phyloP scores from a whole-genome alignment of 164 flowering plant genomes.

The Annona squamosa region DNA sequence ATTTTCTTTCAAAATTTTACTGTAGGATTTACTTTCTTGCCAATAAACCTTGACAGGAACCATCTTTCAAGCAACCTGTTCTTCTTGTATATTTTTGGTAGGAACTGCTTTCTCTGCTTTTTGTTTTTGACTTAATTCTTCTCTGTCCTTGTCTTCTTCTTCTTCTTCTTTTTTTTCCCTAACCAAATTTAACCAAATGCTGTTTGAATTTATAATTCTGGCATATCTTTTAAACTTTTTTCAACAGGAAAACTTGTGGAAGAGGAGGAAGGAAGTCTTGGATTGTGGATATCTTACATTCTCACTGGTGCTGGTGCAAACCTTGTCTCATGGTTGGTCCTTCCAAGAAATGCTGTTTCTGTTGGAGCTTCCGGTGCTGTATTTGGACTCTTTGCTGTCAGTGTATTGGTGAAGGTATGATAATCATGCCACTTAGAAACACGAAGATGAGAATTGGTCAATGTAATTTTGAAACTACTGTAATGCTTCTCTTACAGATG shows the following conservation, averaged over 20 bases:
- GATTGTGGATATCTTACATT: conserved; percentile 80
- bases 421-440: not conserved
- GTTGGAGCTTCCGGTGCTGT: conserved; percentile 99
- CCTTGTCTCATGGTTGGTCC: conserved; percentile 88
- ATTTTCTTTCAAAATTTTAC: not conserved
- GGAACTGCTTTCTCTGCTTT: conserved; percentile 11
- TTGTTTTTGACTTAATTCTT: not conserved
- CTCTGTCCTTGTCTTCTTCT: not conserved
- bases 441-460: not conserved
- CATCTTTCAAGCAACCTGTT: conserved; percentile 97
- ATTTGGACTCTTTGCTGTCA: conserved; percentile 91
- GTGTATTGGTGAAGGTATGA: conserved; percentile 92
- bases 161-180: not conserved
- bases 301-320: conserved; percentile 95
- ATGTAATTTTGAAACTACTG: not conserved
- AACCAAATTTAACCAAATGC: too few relatives aligned
- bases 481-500: conserved; percentile 41
- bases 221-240: not conserved
- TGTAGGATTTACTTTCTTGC: conserved; percentile 8
- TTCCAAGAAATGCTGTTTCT: conserved; percentile 90
- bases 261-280: conserved; percentile 97
- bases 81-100: conserved; percentile 95
- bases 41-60: conserved; percentile 46
- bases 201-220: not conserved
- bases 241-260: conserved; percentile 92